Conservation (phyloP, 83 land plant genomes). For the Diphasiastrum complanatum region DNA sequence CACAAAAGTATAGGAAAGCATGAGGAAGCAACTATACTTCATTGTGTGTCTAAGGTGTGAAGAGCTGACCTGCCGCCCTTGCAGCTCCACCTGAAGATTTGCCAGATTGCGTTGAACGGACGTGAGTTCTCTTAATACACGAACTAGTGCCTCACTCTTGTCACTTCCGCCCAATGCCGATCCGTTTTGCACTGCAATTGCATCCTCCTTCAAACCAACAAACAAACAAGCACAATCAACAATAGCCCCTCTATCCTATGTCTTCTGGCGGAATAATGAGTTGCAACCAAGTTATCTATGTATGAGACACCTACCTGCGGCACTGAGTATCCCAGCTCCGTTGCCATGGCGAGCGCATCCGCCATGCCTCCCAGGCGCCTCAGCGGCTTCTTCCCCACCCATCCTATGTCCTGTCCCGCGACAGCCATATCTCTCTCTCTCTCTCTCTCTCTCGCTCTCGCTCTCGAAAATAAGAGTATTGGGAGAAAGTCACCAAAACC, state of each 20-base stretch:
- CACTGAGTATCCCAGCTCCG: slow-evolving; percentile 80
- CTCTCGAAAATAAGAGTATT: too few species aligned
- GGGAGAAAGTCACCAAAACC: too few species aligned
- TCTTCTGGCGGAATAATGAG: too few species aligned
- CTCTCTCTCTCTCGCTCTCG: too few species aligned
- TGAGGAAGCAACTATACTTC: too few species aligned
- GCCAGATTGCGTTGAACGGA: slow-evolving; percentile 72
- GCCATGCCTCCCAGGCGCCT: slow-evolving; percentile 88
- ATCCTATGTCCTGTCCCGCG: slow-evolving; percentile 42
- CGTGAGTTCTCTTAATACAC: slow-evolving; percentile 70
- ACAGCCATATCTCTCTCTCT: background rate
- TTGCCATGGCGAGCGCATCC: slow-evolving; percentile 77
- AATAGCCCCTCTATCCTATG: too few species aligned
- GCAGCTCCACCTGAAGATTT: slow-evolving; percentile 92
- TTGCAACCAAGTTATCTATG: too few species aligned
- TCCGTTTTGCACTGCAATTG: slow-evolving; percentile 29
- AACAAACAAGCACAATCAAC: slow-evolving; percentile 11
- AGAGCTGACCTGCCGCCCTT: slow-evolving; percentile 82
- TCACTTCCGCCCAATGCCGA: slow-evolving; percentile 29
- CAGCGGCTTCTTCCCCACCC: slow-evolving; percentile 72
- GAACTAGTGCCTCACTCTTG: slow-evolving; percentile 67
- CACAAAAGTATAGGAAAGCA: too few species aligned
- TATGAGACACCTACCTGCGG: slow-evolving; percentile 40
- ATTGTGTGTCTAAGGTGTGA: too few species aligned
- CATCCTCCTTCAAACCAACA: slow-evolving; percentile 4